These are phyloP conservation scores for Calonectria montana DNA, from an alignment of 2,329 filamentous ascomycete genomes.

Conservation along the genomic window DNA sequence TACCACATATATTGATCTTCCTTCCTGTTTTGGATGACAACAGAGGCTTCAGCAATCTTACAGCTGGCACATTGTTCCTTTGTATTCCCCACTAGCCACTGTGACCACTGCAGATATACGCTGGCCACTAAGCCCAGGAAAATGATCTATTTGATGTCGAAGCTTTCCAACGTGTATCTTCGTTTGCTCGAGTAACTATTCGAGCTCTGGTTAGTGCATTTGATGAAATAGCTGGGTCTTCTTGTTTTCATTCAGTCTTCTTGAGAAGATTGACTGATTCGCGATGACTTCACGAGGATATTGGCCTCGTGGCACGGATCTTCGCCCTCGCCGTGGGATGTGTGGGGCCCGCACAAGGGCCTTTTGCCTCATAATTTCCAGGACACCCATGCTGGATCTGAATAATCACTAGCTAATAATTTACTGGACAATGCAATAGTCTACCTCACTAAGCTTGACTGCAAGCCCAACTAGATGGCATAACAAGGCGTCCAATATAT, in stretches of 20 bases:
- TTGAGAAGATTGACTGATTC: no score
- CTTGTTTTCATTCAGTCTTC: background rate
- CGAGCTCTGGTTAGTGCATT: no score
- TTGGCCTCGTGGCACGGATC: background rate
- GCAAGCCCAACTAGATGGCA: no score
- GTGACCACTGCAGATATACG: no score
- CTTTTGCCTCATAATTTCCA: background rate
- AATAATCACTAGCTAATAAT: background rate
- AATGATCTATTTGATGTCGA: background rate
- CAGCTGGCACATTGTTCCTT: no score
- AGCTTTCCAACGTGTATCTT: no score
- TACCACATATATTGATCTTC: background rate
- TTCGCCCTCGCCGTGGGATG: no score
- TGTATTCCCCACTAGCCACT: no score
- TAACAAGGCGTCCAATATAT: no score
- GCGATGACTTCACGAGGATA: background rate
- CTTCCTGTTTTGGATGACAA: background rate
- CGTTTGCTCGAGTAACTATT: no score
- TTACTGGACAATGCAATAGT: no score
- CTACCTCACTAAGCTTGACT: no score
- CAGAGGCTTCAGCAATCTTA: background rate
- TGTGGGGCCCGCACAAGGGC: background rate
- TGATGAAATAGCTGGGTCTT: background rate
- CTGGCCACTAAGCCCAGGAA: background rate
- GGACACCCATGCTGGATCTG: background rate